phyloP scores from a whole-genome alignment of 2,329 filamentous ascomycete genomes.

The Corynespora cassiicola region DNA sequence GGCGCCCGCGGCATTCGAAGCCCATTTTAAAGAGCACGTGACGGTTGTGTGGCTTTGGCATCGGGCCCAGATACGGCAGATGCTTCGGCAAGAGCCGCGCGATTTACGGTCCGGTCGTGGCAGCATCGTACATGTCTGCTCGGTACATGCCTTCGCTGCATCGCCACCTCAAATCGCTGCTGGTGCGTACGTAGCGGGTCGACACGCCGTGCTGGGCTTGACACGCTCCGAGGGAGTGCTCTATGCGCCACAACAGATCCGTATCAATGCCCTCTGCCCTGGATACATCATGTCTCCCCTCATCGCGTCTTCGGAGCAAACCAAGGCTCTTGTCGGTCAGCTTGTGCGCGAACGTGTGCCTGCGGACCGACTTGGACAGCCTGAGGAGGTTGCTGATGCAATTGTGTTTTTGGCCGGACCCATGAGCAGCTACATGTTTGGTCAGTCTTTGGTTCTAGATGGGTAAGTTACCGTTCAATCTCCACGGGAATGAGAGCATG shows the following conservation, averaged over 20 bases:
- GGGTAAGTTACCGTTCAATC: slow-evolving; percentile 8
- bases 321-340: slow-evolving; percentile 9
- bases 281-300: slow-evolving; percentile 51
- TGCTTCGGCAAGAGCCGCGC: slow-evolving; percentile 54
- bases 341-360: slow-evolving; percentile 15
- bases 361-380: slow-evolving; percentile 10
- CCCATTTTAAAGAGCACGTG: slow-evolving; percentile 58
- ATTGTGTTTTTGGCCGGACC: slow-evolving; percentile 13
- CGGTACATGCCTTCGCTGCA: slow-evolving; percentile 55
- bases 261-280: slow-evolving; percentile 65
- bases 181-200: slow-evolving; percentile 55
- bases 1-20: slow-evolving; percentile 54
- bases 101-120: slow-evolving; percentile 42
- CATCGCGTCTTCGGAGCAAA: slow-evolving; percentile 13
- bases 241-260: slow-evolving; percentile 57
- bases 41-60: slow-evolving; percentile 63
- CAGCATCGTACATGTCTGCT: slow-evolving; percentile 59
- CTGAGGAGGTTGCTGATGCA: slow-evolving; percentile 16
- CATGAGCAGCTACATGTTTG: slow-evolving; percentile 17
- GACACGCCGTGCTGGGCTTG: slow-evolving; percentile 59
- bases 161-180: slow-evolving; percentile 35
- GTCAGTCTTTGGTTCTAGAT: slow-evolving; percentile 14
- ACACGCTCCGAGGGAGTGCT: slow-evolving; percentile 58
- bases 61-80: slow-evolving; percentile 55
- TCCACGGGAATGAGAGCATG: too few relatives aligned